phyloP scores from a whole-genome alignment of 306 rosid genomes.

The Luffa aegyptiaca region DNA sequence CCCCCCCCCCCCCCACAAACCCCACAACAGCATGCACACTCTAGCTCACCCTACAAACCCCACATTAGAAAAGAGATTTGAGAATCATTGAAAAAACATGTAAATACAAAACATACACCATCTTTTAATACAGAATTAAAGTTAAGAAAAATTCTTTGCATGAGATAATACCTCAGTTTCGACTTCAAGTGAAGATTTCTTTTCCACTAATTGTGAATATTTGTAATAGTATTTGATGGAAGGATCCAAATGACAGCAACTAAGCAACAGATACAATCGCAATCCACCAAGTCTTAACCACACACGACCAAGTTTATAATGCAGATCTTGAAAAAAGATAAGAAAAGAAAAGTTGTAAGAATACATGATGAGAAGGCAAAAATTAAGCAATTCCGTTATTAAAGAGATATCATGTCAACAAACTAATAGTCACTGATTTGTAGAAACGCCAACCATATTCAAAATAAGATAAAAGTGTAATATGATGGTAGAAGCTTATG shows the following conservation, averaged over 20 bases:
- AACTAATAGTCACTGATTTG: background rate
- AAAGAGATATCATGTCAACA: background rate
- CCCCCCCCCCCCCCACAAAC: no score
- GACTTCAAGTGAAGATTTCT: conserved; percentile 53
- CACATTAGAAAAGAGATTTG: no score
- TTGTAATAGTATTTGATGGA: conserved; percentile 62
- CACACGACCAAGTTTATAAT: conserved; percentile 47
- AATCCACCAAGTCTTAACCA: conserved; percentile 68
- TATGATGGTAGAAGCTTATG: background rate
- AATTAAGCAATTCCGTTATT: background rate
- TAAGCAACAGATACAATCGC: conserved; percentile 65
- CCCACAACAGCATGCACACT: no score
- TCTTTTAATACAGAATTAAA: background rate
- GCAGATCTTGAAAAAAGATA: conserved; percentile 21
- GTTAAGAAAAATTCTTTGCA: background rate
- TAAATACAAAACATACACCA: background rate
- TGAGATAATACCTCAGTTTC: conserved; percentile 58
- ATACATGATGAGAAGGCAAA: background rate
- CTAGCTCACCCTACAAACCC: no score
- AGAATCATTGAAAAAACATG: background rate
- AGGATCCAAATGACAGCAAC: conserved; percentile 70
- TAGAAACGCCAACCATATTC: background rate
- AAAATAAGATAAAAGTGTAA: background rate
- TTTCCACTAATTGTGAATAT: conserved; percentile 46
- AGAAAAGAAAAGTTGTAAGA: background rate